Conservation (phyloP, 106 monocot genomes). For the Dactylorhiza incarnata region DNA sequence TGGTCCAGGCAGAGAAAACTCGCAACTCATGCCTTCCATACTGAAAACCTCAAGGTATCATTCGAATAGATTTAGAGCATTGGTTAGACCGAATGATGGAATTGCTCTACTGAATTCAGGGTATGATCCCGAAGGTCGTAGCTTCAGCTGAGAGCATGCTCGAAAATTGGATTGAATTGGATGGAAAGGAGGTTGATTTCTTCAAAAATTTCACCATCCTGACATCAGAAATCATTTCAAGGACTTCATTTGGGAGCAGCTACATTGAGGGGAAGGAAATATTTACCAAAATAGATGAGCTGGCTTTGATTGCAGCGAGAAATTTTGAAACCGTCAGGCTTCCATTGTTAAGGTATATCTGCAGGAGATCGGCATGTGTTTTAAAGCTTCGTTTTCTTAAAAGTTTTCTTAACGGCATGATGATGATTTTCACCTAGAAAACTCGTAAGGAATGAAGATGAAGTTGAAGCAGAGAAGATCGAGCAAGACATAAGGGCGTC, state of each 20-base stretch:
- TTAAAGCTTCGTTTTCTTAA: no score
- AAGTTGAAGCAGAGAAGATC: slow-evolving; percentile 7
- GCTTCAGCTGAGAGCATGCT: slow-evolving; percentile 9
- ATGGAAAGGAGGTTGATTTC: slow-evolving; percentile 16
- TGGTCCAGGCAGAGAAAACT: slow-evolving; percentile 18
- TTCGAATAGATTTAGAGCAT: no score
- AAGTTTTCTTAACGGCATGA: not conserved
- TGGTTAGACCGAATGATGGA: no score
- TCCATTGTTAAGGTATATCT: slow-evolving; percentile 10
- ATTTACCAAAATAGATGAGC: slow-evolving; percentile 12
- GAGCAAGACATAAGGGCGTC: slow-evolving; percentile 8
- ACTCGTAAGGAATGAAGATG: not conserved
- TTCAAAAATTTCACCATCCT: slow-evolving; percentile 9
- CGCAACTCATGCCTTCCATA: slow-evolving; percentile 15
- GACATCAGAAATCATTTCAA: slow-evolving; percentile 19
- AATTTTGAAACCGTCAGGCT: not conserved
- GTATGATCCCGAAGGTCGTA: slow-evolving; percentile 11
- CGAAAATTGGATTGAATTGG: slow-evolving; percentile 6
- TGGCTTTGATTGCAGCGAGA: not conserved
- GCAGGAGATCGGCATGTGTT: no score
- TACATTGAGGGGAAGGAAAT: slow-evolving; percentile 14
- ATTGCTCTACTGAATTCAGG: no score
- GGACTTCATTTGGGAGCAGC: slow-evolving; percentile 18
- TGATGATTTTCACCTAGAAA: not conserved
- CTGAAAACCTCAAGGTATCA: slow-evolving; percentile 15